phyloP scores from a whole-genome alignment of 208 protist genomes.

The Leishmania amazonensis region DNA sequence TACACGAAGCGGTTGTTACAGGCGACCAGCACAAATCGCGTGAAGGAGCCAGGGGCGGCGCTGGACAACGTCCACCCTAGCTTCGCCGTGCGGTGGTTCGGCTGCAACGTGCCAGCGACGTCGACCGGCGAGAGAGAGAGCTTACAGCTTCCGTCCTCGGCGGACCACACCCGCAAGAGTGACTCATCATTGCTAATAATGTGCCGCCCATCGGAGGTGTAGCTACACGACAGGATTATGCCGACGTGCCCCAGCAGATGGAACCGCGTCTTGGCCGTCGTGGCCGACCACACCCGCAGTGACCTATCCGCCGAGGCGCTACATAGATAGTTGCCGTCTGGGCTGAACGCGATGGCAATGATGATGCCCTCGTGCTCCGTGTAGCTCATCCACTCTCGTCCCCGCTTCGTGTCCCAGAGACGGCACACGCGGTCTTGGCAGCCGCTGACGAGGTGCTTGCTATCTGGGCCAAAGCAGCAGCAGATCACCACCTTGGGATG shows the following conservation, averaged over 20 bases:
- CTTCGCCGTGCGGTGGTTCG: constrained; percentile 27
- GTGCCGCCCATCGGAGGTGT: constrained; percentile 69
- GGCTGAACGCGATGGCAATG: constrained; percentile 79
- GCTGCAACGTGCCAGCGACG: constrained; percentile 46
- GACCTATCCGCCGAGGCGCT: constrained; percentile 85
- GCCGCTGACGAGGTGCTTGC: constrained; percentile 80
- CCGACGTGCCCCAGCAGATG: constrained; percentile 74
- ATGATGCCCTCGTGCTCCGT: constrained; percentile 84
- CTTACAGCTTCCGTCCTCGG: constrained; percentile 57
- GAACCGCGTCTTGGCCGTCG: constrained; percentile 61
- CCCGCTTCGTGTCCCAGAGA: constrained; percentile 75
- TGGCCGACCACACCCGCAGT: constrained; percentile 82
- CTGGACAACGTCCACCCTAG: constrained; percentile 81
- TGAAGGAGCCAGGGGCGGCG: constrained; percentile 77
- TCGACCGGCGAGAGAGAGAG: constrained; percentile 59
- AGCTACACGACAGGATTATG: constrained; percentile 86
- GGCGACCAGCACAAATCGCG: constrained; percentile 68
- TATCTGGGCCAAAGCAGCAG: constrained; percentile 88
- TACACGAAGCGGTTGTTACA: constrained; percentile 90
- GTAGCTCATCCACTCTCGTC: constrained; percentile 72
- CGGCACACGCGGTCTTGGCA: constrained; percentile 91
- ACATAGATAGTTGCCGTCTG: constrained; percentile 71
- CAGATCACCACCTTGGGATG: constrained; percentile 91
- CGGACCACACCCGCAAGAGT: constrained; percentile 75
- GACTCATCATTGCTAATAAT: constrained; percentile 91